Percentiles rank a stretch among this genome's conserved stretches.
phyloP scores from a whole-genome alignment of 371 early-diverging fungal genomes.

The Dinochytrium kinnereticum region DNA sequence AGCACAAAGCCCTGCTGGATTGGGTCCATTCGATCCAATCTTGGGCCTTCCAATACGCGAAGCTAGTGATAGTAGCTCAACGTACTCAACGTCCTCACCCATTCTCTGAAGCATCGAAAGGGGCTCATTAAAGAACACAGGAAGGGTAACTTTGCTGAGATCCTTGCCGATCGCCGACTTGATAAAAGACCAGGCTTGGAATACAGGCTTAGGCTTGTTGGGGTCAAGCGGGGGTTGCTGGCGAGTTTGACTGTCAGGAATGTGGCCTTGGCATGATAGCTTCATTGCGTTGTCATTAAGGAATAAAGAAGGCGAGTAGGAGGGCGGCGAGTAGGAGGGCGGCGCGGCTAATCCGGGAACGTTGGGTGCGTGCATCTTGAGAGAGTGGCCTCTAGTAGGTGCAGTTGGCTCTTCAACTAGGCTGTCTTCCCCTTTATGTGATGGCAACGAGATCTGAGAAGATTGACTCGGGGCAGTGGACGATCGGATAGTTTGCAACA shows the following conservation, averaged over 20 bases:
- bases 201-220: constrained; percentile 48
- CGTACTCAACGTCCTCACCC: constrained; percentile 79
- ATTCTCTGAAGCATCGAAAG: constrained; percentile 81
- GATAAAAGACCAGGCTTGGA: constrained; percentile 60
- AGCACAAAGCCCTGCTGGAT: constrained; percentile 20
- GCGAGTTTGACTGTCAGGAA: constrained; percentile 38
- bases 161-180: constrained; percentile 87
- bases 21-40: neutral
- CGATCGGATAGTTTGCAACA: neutral
- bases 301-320: neutral
- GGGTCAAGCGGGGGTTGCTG: constrained; percentile 58
- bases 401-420: neutral
- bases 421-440: neutral
- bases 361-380: neutral
- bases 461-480: neutral
- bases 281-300: neutral
- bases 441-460: neutral
- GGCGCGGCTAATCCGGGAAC: neutral
- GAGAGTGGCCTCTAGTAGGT: neutral
- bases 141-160: constrained; percentile 77
- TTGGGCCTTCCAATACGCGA: constrained; percentile 32
- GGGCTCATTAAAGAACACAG: constrained; percentile 88
- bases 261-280: constrained; percentile 25
- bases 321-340: too few species aligned
- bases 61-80: constrained; percentile 75